These are phyloP conservation scores for Thielaviopsis punctulata DNA, from an alignment of 2,329 filamentous ascomycete genomes.

Conservation along the genomic window DNA sequence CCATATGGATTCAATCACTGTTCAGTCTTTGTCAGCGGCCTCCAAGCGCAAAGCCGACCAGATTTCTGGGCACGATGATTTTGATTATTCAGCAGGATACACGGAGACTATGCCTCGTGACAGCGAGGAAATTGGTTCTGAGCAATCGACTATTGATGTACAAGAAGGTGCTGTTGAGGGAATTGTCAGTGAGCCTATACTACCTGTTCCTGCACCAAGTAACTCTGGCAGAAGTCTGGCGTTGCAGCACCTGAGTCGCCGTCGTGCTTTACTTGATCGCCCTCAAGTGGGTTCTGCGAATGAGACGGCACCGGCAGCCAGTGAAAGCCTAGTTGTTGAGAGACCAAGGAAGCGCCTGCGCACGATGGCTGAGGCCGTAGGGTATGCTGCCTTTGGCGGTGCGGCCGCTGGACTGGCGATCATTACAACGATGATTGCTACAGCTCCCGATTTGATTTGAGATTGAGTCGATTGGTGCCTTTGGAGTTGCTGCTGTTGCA, in stretches of 20 bases:
- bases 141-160: background rate
- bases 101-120: background rate
- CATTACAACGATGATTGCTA: slow-evolving; percentile 22
- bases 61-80: slow-evolving; percentile 8
- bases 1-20: background rate
- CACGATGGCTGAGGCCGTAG: slow-evolving; percentile 19
- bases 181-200: background rate
- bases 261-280: background rate
- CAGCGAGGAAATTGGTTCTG: background rate
- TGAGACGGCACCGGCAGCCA: background rate
- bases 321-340: background rate
- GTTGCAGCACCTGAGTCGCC: background rate
- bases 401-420: slow-evolving; percentile 21
- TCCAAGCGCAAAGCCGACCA: slow-evolving; percentile 10
- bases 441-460: slow-evolving; percentile 20
- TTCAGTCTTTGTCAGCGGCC: background rate
- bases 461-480: background rate
- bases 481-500: background rate
- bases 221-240: background rate
- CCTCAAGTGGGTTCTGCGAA: background rate
- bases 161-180: background rate
- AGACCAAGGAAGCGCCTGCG: slow-evolving; percentile 17
- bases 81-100: background rate
- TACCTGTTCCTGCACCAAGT: background rate
- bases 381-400: slow-evolving; percentile 22